These are phyloP conservation scores for Ogataea paradorogensis DNA, from an alignment of 805 yeast species.

Conservation along the genomic window DNA sequence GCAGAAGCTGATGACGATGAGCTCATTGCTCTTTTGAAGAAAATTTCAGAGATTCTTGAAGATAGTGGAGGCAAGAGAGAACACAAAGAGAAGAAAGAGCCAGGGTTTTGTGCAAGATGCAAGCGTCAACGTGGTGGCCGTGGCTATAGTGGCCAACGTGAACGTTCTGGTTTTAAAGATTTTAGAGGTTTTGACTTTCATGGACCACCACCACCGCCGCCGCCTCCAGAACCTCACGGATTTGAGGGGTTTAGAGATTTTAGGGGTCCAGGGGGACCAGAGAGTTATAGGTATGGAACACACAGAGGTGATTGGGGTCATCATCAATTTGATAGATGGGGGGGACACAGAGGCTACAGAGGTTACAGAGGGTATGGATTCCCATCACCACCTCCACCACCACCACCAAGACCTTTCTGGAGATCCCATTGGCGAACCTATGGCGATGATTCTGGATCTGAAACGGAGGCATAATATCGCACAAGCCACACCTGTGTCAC, in stretches of 20 bases:
- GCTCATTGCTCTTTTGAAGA: slow-evolving; percentile 1
- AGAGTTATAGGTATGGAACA: background rate
- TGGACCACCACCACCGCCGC: background rate
- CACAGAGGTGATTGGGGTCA: background rate
- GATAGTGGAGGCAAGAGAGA: background rate
- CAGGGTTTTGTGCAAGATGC: background rate
- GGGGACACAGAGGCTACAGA: background rate
- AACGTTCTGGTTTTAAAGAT: background rate
- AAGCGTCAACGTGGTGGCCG: background rate
- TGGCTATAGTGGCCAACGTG: background rate
- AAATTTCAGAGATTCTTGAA: background rate
- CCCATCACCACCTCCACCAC: slow-evolving; percentile 1
- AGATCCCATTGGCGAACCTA: background rate
- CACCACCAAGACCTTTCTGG: background rate
- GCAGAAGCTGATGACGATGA: slow-evolving; percentile 1
- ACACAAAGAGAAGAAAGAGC: background rate
- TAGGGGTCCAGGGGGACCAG: background rate
- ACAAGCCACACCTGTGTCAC: background rate
- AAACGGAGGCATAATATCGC: background rate
- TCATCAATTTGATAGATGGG: background rate
- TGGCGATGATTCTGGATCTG: slow-evolving; percentile 4
- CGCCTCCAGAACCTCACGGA: background rate
- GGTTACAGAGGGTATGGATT: background rate
- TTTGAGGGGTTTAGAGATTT: background rate
- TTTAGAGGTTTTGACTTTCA: background rate